Base-by-base conservation (phyloP, 2,329 filamentous ascomycete species). In the Alternaria gaisen region DNA sequence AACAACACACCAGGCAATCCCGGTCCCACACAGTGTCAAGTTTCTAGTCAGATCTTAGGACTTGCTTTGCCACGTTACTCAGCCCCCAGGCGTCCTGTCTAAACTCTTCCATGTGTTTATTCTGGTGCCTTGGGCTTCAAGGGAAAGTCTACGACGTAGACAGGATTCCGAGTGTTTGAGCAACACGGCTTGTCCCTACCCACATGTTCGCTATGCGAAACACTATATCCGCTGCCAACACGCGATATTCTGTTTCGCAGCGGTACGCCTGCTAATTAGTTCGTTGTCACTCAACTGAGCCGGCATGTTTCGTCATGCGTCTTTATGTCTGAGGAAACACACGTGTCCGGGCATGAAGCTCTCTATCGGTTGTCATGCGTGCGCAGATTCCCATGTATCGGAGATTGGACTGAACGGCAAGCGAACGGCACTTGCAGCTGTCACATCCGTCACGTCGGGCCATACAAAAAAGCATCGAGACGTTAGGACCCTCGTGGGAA, bases 231-330 rank as follows among this genome's bases (percentile, higher is more conserved):
- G 22, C 58, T 53, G 24, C 48, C 52, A 52, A 36, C 64, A 61
- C 38, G 16, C 22, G 41, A 24, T 30, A 50, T 54, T 48, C 36
- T 22, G 57, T 41, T 18, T 51, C 57, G 24, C 48, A 47, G 43
- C 42, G 28, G 38, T 55, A 53, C 28, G 40, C 53, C 38, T 46
- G 42, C 14, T 40, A 53, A 26, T 32, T 42, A 24, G 24, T n/a
- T 43, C 43, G 22, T 41, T 50, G 38, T 44, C 40, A 50, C 53
- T 51, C 41, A 41, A 47, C 42, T 55, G 28, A 40, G 24, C 20
- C 18, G 36, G 53, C 48, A 51, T 60, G 56, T 62, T 66, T 64
- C 52, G 26, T 61, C 54, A 63, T 61, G 60, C 63, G 51, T 28
- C 47, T 46, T 40, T 53, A 18, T 46, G 48, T 44, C 47, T 28